Evolutionary conservation across 768 basidiomycete species (phyloP).

Genomic region (Panellus pusillus): DNA sequence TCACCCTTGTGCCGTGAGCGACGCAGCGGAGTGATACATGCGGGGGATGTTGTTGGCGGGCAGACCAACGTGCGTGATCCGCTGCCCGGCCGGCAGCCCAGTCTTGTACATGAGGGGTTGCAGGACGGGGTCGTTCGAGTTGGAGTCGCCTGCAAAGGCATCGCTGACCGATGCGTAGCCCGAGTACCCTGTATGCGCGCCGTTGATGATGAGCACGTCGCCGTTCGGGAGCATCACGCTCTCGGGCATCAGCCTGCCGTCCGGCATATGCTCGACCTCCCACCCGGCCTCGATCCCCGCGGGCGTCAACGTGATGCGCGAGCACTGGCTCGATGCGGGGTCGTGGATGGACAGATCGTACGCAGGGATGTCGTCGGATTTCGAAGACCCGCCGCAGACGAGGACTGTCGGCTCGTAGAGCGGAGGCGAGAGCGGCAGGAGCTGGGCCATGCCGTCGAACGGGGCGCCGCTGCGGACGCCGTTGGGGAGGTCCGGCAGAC

Average conservation of each 20-base stretch:
- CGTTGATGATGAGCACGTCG: constrained; percentile 50
- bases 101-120: too few relatives aligned
- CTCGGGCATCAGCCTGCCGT: constrained; percentile 58
- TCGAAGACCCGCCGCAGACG: constrained; percentile 52
- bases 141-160: constrained; percentile 31
- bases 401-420: constrained; percentile 49
- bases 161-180: constrained; percentile 40
- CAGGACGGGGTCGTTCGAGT: too few relatives aligned
- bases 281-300: constrained; percentile 52
- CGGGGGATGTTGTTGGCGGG: constrained; percentile 46
- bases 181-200: constrained; percentile 28
- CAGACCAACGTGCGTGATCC: constrained; percentile 48
- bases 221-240: constrained; percentile 59
- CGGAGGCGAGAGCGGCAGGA: constrained; percentile 48
- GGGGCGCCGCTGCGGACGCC: constrained; percentile 60
- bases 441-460: constrained; percentile 52
- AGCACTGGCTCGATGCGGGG: constrained; percentile 53
- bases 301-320: constrained; percentile 46
- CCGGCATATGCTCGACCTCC: constrained; percentile 53
- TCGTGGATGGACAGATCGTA: constrained; percentile 49
- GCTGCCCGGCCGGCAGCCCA: too few relatives aligned
- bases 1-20: constrained; percentile 47
- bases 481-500: constrained; percentile 53
- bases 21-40: constrained; percentile 58
- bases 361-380: constrained; percentile 43